Conservation (phyloP, 108 stramenopile species). For the Tribonema minus region DNA sequence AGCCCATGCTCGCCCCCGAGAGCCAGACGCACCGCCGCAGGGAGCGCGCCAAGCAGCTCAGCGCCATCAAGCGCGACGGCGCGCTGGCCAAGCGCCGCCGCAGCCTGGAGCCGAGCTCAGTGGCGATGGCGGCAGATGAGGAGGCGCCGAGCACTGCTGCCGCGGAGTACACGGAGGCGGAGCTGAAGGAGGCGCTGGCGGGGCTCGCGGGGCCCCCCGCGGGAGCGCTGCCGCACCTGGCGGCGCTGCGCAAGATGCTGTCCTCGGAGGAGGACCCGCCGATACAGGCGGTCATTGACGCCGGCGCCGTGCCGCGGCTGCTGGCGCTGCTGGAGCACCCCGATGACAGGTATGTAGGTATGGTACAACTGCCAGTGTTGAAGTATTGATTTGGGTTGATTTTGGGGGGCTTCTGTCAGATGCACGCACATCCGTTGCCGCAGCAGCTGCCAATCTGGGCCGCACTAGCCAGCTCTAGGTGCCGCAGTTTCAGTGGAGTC, state of each 20-base stretch:
- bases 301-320: constrained; percentile 3
- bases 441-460: too few relatives aligned
- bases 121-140: too few relatives aligned
- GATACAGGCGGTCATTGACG: constrained; percentile 17
- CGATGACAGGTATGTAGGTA: too few relatives aligned
- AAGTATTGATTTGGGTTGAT: too few relatives aligned
- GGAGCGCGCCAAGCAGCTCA: constrained; percentile 20
- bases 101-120: background rate
- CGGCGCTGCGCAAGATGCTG: constrained; percentile 23
- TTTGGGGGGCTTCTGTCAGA: too few relatives aligned
- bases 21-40: constrained; percentile 31
- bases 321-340: constrained; percentile 6
- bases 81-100: constrained; percentile 26
- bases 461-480: too few relatives aligned
- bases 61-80: constrained; percentile 12
- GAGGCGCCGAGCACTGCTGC: background rate
- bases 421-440: too few relatives aligned
- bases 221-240: constrained; percentile 6
- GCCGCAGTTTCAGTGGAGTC: too few relatives aligned
- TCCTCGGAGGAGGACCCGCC: constrained; percentile 36
- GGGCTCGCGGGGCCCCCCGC: background rate
- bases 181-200: background rate
- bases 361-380: too few relatives aligned
- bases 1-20: constrained; percentile 6
- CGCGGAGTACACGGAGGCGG: background rate